phyloP scores from a whole-genome alignment of 2,329 filamentous ascomycete genomes.

The Xylariaceae sp. region DNA sequence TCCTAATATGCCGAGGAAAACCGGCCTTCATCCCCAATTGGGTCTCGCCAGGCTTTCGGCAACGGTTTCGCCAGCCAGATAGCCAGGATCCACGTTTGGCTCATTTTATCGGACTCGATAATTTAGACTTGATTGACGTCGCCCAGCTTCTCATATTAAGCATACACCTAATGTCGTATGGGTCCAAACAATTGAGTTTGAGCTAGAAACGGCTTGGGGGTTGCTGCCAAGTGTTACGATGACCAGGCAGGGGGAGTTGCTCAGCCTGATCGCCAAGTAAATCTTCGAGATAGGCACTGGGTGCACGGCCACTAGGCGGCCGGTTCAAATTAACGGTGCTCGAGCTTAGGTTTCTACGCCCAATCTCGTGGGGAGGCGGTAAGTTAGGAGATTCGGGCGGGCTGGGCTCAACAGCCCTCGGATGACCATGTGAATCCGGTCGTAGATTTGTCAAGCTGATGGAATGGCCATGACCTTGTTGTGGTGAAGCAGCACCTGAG shows the following conservation, averaged over 20 bases:
- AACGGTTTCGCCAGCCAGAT: neutral
- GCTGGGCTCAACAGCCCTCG: conserved; percentile 46
- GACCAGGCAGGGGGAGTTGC: conserved; percentile 42
- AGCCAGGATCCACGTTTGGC: neutral
- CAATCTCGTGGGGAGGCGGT: conserved; percentile 36
- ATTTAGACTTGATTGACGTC: neutral
- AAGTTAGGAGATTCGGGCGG: conserved; percentile 63
- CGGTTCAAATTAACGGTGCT: conserved; percentile 65
- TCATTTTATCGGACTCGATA: neutral
- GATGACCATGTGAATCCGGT: conserved; percentile 53
- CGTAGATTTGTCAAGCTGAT: conserved; percentile 60
- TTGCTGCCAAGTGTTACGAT: conserved; percentile 28
- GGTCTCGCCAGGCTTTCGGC: neutral
- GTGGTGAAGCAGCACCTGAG: conserved; percentile 54
- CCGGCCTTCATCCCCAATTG: neutral
- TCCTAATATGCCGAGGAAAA: conserved; percentile 1
- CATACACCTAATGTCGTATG: neutral
- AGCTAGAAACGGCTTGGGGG: conserved; percentile 19
- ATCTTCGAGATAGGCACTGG: conserved; percentile 87
- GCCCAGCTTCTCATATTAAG: neutral
- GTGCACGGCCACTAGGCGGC: conserved; percentile 66
- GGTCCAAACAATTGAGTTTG: neutral
- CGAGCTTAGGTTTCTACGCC: conserved; percentile 47
- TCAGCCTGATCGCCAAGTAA: conserved; percentile 71
- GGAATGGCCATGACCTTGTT: conserved; percentile 46